Percentiles rank a stretch among this genome's conserved stretches.
Evolutionary conservation across 2,329 filamentous ascomycete genomes (phyloP).

Genomic region (Diaporthe sp.): DNA sequence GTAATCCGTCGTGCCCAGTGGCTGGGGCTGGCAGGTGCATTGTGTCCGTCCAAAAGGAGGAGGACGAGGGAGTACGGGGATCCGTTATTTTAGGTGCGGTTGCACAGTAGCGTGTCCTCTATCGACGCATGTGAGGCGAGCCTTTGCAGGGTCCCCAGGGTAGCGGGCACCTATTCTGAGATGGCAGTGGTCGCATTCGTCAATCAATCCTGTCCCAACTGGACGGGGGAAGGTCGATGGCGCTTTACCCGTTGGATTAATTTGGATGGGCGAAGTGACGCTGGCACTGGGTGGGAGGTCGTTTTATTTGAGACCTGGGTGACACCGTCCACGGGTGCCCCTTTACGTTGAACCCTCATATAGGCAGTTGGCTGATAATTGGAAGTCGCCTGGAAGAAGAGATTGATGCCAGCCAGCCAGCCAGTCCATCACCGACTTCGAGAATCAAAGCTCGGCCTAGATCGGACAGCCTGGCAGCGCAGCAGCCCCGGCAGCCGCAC

Average conservation of each 20-base stretch:
- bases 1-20: constrained; percentile 25
- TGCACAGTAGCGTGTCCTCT: constrained; percentile 12
- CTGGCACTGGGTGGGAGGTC: background rate
- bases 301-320: constrained; percentile 29
- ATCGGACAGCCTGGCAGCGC: constrained; percentile 7
- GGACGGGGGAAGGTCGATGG: constrained; percentile 1
- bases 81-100: constrained; percentile 23
- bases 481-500: constrained; percentile 13
- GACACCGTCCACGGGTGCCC: background rate
- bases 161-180: constrained; percentile 1
- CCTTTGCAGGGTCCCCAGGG: constrained; percentile 18
- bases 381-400: background rate
- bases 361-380: background rate
- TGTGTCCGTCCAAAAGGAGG: background rate
- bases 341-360: background rate
- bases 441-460: constrained; percentile 4
- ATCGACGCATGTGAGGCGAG: constrained; percentile 17
- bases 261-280: constrained; percentile 1
- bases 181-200: constrained; percentile 21
- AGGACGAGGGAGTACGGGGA: constrained; percentile 11
- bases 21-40: constrained; percentile 17
- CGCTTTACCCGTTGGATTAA: constrained; percentile 14
- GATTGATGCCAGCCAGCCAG: background rate
- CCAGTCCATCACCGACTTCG: background rate
- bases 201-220: background rate